A percentile compares a stretch with the other conserved stretches of the same genome.
Conservation (phyloP, 208 protist genomes). For the Leishmania major region DNA sequence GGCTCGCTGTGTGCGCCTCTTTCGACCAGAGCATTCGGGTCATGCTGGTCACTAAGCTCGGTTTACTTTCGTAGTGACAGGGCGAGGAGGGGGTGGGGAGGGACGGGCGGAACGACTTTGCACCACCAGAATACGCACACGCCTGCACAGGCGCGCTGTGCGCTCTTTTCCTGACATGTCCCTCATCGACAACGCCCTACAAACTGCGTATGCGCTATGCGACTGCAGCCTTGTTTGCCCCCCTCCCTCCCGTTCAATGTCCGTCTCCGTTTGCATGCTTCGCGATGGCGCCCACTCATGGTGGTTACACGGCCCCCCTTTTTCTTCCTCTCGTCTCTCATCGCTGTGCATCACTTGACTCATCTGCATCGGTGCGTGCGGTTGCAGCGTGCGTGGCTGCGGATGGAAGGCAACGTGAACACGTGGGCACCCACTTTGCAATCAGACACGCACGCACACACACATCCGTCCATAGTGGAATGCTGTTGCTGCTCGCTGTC, state of each 20-base stretch:
- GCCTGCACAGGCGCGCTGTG: neutral
- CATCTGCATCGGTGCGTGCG: neutral
- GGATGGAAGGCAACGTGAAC: neutral
- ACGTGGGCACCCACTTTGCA: neutral
- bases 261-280: neutral
- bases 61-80: slow-evolving; percentile 45
- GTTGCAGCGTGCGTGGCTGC: neutral
- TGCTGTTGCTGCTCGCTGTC: neutral
- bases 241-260: neutral
- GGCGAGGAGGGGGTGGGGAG: neutral
- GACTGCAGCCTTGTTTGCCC: neutral
- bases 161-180: neutral
- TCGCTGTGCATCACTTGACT: neutral
- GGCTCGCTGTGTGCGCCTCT: slow-evolving; percentile 77
- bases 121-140: neutral
- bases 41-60: slow-evolving; percentile 86
- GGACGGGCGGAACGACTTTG: neutral
- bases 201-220: neutral
- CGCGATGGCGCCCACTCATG: neutral
- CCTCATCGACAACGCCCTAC: neutral
- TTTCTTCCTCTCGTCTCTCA: neutral
- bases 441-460: neutral
- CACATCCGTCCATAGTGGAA: neutral
- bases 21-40: slow-evolving; percentile 91
- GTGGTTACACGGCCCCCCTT: neutral